Conservation (phyloP, 768 basidiomycete genomes). For the Mycena latifolia region DNA sequence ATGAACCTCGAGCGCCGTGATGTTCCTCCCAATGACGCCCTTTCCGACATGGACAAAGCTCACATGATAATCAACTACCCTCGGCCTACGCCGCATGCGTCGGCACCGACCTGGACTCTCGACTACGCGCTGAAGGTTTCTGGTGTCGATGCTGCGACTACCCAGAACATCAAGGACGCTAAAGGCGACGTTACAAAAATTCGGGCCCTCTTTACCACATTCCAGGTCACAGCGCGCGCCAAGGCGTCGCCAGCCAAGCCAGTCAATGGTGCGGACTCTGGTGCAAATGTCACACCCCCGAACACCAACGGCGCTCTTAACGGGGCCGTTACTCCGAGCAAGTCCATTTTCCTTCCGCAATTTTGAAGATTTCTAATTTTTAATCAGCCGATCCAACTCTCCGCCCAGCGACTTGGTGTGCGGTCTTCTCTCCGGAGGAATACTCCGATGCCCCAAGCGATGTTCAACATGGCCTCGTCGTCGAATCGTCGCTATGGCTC, state of each 20-base stretch:
- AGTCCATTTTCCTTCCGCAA: too few relatives aligned
- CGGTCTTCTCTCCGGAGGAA: not conserved
- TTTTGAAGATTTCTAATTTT: not conserved
- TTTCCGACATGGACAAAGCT: too few relatives aligned
- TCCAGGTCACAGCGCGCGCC: constrained; percentile 5
- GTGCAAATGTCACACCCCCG: too few relatives aligned
- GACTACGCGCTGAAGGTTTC: constrained; percentile 20
- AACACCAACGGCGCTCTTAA: not conserved
- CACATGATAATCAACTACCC: constrained; percentile 36
- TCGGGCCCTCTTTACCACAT: constrained; percentile 18
- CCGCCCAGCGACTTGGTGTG: not conserved
- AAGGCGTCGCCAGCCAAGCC: not conserved
- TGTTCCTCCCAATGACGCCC: too few relatives aligned
- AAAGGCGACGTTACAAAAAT: constrained; percentile 12
- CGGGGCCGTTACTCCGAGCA: too few relatives aligned
- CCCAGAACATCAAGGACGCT: constrained; percentile 5
- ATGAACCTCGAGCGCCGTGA: too few relatives aligned
- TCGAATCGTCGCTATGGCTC: not conserved
- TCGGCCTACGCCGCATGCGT: not conserved
- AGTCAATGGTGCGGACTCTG: too few relatives aligned
- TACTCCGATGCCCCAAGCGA: not conserved
- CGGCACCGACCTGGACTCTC: constrained; percentile 17
- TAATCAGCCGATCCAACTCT: not conserved
- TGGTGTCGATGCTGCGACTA: constrained; percentile 14
- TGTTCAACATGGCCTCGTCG: not conserved